Evolutionary conservation across 1,139 yeast species (phyloP), one percentile per base, ranked within the genome.

Genomic region (Candida sp.): DNA sequence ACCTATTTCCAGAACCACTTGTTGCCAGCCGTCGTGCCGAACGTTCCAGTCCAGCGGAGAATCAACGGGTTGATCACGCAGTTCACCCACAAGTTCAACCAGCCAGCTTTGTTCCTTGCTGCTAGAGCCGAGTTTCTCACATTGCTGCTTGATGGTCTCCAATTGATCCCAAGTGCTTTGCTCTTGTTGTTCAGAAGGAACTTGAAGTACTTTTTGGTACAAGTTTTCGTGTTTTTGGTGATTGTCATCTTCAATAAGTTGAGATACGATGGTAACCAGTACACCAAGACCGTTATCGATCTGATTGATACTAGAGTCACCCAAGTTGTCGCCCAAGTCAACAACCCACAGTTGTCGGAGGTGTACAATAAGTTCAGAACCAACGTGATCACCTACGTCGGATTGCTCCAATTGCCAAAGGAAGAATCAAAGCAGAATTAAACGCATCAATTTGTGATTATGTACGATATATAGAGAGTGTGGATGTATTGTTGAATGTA

Each of bases 101-200:
- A 79, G 51, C 74, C 68, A 49, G 83, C 84, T 1, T 65, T 79
- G 47, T 63, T 67, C 53, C 58, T 79, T 46, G 85, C 85, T 6
- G 73, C 85, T 7, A 73, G 71, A 53, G 66, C 79, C 38, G 85
- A 81, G 58, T 60, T 79, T 25, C 59, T 62, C 45, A 54, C 63
- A 32, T 48, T 60, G 25, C 32, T 62, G 1, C 45, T 50, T 32
- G 38, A 53, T 3, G 55, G 49, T 8, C 49, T 56, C 17, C 54
- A 53, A 25, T 48, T 58, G 39, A 38, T 57, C 23, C 54, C 58
- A n/a, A 52, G 51, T 26, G 48, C 48, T 7, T 47, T 55, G 27
- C 42, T 41, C 9, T 63, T 78, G 49, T 52, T 71, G 26, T 51
- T 70, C 11, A 55, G 63, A 26, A 60, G 66, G 27, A 57, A 65